A percentile compares a stretch with the other conserved stretches of the same genome.
These are phyloP conservation scores for Hysterangium stoloniferum DNA, from an alignment of 768 basidiomycete species.

Conservation along the genomic window DNA sequence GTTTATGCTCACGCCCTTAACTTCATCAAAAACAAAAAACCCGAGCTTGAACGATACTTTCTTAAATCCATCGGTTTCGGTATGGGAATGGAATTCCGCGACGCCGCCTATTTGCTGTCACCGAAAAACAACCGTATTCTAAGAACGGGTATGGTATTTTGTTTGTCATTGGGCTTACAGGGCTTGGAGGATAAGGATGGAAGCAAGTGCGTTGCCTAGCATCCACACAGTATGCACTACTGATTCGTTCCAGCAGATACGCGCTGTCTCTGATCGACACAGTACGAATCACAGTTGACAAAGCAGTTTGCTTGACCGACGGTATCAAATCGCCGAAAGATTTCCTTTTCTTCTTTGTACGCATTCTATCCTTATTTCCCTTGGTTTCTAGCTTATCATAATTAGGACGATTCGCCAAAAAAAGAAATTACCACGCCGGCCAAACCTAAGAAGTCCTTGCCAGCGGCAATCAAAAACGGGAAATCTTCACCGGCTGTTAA, in stretches of 20 bases:
- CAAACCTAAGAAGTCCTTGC: slow-evolving; percentile 41
- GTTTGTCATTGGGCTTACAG: slow-evolving; percentile 77
- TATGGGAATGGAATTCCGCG: slow-evolving; percentile 93
- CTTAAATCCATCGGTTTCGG: slow-evolving; percentile 88
- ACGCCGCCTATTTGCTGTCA: slow-evolving; percentile 75
- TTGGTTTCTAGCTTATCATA: slow-evolving; percentile 25
- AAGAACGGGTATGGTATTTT: slow-evolving; percentile 78
- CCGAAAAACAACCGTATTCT: slow-evolving; percentile 68
- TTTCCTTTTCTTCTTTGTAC: slow-evolving; percentile 63
- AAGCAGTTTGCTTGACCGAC: slow-evolving; percentile 67
- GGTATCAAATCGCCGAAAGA: slow-evolving; percentile 81
- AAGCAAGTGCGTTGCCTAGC: slow-evolving; percentile 51
- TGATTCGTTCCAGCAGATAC: slow-evolving; percentile 49
- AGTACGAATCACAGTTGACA: slow-evolving; percentile 63
- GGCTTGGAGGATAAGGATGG: slow-evolving; percentile 71
- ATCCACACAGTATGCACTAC: not conserved
- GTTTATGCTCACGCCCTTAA: slow-evolving; percentile 70
- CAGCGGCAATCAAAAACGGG: slow-evolving; percentile 50
- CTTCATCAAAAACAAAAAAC: slow-evolving; percentile 68
- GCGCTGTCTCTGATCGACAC: slow-evolving; percentile 86
- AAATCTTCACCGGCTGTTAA: slow-evolving; percentile 55
- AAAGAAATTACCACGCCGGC: slow-evolving; percentile 51
- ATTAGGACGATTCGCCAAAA: slow-evolving; percentile 47
- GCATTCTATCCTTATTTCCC: not conserved
- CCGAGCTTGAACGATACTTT: slow-evolving; percentile 76